These are phyloP conservation scores for Excoecaria agallocha DNA, from an alignment of 345 rosid species.

Conservation along the genomic window DNA sequence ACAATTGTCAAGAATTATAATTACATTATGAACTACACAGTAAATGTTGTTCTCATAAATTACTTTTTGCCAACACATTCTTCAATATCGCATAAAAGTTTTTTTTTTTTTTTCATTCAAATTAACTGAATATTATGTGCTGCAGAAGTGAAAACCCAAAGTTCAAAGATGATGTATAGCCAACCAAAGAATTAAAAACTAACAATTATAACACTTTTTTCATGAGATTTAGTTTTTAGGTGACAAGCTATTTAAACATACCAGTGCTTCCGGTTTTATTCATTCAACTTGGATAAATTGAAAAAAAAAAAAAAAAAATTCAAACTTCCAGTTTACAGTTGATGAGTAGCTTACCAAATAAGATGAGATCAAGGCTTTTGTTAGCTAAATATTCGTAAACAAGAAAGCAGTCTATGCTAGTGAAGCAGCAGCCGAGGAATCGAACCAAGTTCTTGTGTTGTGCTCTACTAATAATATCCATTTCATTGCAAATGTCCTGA, in stretches of 20 bases:
- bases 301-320: neutral
- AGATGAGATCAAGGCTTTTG: constrained; percentile 48
- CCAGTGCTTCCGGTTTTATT: too few relatives aligned
- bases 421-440: constrained; percentile 63
- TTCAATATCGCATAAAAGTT: too few relatives aligned
- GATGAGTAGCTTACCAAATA: constrained; percentile 44
- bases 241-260: neutral
- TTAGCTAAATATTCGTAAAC: constrained; percentile 57
- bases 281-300: neutral
- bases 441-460: constrained; percentile 62
- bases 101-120: too few relatives aligned
- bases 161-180: too few relatives aligned
- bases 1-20: neutral
- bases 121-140: too few relatives aligned
- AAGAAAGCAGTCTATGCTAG: constrained; percentile 46
- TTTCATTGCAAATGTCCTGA: constrained; percentile 48
- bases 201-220: too few relatives aligned
- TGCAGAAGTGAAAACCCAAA: too few relatives aligned
- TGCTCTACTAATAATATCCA: constrained; percentile 51
- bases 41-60: too few relatives aligned
- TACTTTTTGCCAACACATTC: too few relatives aligned
- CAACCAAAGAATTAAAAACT: too few relatives aligned
- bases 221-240: too few relatives aligned
- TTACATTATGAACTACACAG: neutral
- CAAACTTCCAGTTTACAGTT: neutral